A percentile compares a stretch with the other conserved stretches of the same genome.
Conservation (phyloP, 202 grass and related monocot genomes). For the Zizania palustris region DNA sequence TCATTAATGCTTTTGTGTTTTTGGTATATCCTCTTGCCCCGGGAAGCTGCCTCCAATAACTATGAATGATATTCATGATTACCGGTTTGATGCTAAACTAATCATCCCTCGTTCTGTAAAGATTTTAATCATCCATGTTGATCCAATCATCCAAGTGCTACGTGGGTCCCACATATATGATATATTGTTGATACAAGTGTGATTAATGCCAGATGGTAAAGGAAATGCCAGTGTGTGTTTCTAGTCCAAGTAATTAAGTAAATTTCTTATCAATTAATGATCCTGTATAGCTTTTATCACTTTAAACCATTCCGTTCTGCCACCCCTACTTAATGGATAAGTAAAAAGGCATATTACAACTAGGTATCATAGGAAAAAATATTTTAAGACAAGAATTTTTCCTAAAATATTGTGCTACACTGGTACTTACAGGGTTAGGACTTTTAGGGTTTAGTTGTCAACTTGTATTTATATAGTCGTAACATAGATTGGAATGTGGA, state of each 20-base stretch:
- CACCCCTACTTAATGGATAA: constrained; percentile 13
- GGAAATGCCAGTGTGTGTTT: background rate
- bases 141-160: constrained; percentile 29
- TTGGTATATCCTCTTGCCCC: background rate
- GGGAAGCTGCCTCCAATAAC: background rate
- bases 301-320: constrained; percentile 9
- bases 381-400: constrained; percentile 5
- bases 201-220: constrained; percentile 22
- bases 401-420: background rate
- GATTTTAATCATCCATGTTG: constrained; percentile 19
- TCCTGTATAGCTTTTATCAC: constrained; percentile 5
- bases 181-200: background rate
- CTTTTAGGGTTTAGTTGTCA: constrained; percentile 7
- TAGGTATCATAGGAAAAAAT: background rate
- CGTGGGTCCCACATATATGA: constrained; percentile 2
- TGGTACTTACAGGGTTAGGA: background rate
- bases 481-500: constrained; percentile 10
- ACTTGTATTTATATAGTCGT: background rate
- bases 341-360: constrained; percentile 2
- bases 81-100: background rate
- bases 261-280: constrained; percentile 1
- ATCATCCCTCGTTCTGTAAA: constrained; percentile 14
- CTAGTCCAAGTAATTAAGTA: constrained; percentile 11
- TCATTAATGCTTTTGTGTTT: background rate
- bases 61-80: background rate